phyloP scores from a whole-genome alignment of 208 protist genomes.

The Tritrichomonas foetus region DNA sequence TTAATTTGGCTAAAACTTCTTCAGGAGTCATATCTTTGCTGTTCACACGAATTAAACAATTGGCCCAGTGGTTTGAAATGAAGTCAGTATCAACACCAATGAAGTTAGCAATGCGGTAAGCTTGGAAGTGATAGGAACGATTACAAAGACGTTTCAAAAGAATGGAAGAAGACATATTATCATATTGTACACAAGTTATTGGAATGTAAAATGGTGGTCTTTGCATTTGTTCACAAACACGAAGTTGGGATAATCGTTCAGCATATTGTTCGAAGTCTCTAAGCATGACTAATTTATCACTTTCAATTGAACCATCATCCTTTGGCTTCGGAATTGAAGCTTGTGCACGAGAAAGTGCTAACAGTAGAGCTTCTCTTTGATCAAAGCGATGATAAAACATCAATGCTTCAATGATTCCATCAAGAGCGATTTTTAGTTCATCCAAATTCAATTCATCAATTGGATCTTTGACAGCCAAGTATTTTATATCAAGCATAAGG shows the following conservation, averaged over 20 bases:
- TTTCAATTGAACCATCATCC: neutral
- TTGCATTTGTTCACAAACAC: neutral
- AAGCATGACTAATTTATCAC: neutral
- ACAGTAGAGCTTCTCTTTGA: neutral
- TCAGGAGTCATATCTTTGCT: neutral
- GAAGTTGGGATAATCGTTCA: neutral
- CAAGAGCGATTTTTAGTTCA: neutral
- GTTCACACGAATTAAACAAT: neutral
- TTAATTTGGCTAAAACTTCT: neutral
- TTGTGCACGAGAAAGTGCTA: neutral
- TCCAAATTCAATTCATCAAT: slow-evolving; percentile 24
- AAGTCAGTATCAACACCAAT: neutral
- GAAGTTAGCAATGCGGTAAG: neutral
- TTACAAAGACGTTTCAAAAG: neutral
- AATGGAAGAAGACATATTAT: neutral
- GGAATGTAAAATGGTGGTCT: neutral
- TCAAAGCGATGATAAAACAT: neutral
- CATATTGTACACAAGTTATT: neutral
- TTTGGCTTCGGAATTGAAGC: neutral
- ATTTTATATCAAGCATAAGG: neutral
- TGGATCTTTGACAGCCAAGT: neutral
- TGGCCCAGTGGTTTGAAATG: slow-evolving; percentile 10
- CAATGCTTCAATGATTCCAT: neutral
- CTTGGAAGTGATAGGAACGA: slow-evolving; percentile 5
- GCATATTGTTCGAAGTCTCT: neutral